These are phyloP conservation scores for Graphilbum fragrans DNA, from an alignment of 2,329 filamentous ascomycete species.

Conservation along the genomic window DNA sequence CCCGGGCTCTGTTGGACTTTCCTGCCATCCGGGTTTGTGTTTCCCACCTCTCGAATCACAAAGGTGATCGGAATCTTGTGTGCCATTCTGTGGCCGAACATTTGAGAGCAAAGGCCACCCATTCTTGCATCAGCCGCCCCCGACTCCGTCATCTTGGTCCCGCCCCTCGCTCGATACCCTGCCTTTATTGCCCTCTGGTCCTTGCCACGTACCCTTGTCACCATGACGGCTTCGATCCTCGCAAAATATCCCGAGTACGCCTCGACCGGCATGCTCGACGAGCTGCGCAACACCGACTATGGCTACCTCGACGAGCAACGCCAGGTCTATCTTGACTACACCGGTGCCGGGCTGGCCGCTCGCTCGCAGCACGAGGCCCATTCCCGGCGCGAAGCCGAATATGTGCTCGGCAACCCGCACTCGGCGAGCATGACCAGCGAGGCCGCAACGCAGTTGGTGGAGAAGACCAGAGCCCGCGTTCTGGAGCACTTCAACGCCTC, in stretches of 20 bases:
- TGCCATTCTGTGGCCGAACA: too few relatives aligned
- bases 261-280: constrained; percentile 18
- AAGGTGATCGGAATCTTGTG: too few relatives aligned
- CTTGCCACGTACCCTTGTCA: too few relatives aligned
- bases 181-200: too few relatives aligned
- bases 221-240: constrained; percentile 11
- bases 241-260: constrained; percentile 21
- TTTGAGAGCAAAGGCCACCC: too few relatives aligned
- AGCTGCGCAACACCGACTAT: constrained; percentile 21
- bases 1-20: too few relatives aligned
- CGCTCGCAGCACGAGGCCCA: constrained; percentile 20
- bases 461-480: constrained; percentile 18
- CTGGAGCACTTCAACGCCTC: constrained; percentile 22
- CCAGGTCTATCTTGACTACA: constrained; percentile 29
- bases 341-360: constrained; percentile 23
- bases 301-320: constrained; percentile 22
- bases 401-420: constrained; percentile 27
- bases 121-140: too few relatives aligned
- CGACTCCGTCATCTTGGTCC: too few relatives aligned
- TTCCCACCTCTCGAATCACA: too few relatives aligned
- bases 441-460: constrained; percentile 20
- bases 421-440: constrained; percentile 24
- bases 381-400: constrained; percentile 15
- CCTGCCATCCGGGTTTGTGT: too few relatives aligned
- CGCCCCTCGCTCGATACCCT: too few relatives aligned